A percentile compares a stretch with the other conserved stretches of the same genome.
Evolutionary conservation across 148 eudicot genomes (phyloP).

Genomic region (Rhododendron kiyosumense): DNA sequence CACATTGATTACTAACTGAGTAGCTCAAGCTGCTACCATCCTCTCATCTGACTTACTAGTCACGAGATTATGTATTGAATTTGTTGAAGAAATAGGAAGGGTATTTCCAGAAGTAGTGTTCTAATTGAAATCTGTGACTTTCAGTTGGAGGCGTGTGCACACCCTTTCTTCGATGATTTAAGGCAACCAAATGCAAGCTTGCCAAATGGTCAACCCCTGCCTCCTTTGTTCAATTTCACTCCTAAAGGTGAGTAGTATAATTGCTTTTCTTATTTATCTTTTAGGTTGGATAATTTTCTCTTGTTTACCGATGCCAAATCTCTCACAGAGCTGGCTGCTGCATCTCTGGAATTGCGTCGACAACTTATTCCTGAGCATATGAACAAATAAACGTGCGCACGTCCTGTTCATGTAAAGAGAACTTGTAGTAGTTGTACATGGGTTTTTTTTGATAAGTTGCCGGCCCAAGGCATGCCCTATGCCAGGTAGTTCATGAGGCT

Average conservation of each 20-base stretch:
- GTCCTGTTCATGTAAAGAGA: not conserved
- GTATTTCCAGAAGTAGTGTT: not conserved
- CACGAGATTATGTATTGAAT: not conserved
- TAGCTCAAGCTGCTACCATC: not conserved
- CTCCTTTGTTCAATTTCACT: conserved; percentile 74
- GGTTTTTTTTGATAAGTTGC: conserved; percentile 10
- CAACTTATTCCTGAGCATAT: conserved; percentile 61
- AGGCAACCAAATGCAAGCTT: conserved; percentile 72
- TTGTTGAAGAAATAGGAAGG: not conserved
- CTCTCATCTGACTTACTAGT: not conserved
- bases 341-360: conserved; percentile 56
- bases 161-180: conserved; percentile 79
- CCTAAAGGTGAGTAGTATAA: conserved; percentile 53
- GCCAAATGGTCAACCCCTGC: conserved; percentile 74
- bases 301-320: conserved; percentile 1
- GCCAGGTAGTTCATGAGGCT: not conserved
- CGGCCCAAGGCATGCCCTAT: not conserved
- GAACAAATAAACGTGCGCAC: conserved; percentile 29
- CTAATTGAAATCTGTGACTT: conserved; percentile 1
- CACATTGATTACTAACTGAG: not conserved
- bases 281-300: not conserved
- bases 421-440: conserved; percentile 10
- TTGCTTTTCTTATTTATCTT: not conserved
- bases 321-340: conserved; percentile 61
- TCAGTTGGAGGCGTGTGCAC: conserved; percentile 99